A percentile compares a stretch with the other conserved stretches of the same genome.
Conservation (phyloP, 306 rosid genomes). For the Ormosia emarginata region DNA sequence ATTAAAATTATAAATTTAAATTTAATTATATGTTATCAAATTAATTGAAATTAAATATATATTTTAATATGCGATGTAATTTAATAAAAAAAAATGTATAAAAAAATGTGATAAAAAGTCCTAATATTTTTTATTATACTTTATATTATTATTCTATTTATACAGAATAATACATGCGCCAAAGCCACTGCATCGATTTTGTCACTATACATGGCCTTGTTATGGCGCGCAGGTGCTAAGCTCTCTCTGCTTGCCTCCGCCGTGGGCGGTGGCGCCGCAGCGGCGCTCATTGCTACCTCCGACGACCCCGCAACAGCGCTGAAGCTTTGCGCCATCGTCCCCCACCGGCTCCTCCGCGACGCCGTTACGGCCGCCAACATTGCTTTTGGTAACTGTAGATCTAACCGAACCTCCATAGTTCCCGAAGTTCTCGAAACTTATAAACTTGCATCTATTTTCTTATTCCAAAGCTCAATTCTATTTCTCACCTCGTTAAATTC, state of each 20-base stretch:
- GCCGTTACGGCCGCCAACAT: conserved; percentile 68
- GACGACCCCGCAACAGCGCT: conserved; percentile 69
- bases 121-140: too few species aligned
- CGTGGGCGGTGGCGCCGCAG: conserved; percentile 57
- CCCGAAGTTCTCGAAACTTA: not conserved
- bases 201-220: conserved; percentile 45
- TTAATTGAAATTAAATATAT: too few species aligned
- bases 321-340: conserved; percentile 70
- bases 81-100: too few species aligned
- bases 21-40: too few species aligned
- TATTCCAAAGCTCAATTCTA: not conserved
- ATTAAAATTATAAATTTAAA: too few species aligned
- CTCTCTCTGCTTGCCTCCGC: conserved; percentile 55
- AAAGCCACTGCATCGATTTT: not conserved
- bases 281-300: conserved; percentile 68
- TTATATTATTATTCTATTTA: too few species aligned
- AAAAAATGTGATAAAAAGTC: too few species aligned
- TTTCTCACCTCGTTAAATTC: not conserved
- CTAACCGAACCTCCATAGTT: not conserved
- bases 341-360: conserved; percentile 75
- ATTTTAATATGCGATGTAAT: too few species aligned
- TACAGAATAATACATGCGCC: too few species aligned
- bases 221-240: conserved; percentile 76
- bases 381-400: conserved; percentile 65
- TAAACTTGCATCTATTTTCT: not conserved